Evolutionary conservation across 192 early-diverging fungal species (phyloP), one percentile per base, ranked within the genome.

Genomic region (Coemansia asiatica): DNA sequence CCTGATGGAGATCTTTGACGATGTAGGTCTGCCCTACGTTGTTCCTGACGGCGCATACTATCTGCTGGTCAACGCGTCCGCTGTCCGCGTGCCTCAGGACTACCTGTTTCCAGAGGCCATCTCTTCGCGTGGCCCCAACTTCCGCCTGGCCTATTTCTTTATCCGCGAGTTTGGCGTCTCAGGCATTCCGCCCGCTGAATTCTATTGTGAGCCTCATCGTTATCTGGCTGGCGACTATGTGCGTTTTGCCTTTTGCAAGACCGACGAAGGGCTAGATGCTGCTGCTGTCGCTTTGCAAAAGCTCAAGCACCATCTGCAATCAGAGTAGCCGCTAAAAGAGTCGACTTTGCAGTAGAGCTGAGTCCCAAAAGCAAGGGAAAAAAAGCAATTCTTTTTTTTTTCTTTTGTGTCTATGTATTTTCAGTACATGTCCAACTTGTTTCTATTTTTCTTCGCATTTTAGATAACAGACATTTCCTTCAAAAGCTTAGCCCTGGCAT

Each of bases 201-300:
- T 98, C 69, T 95, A 95, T 68, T 89, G 87, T 44, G 83, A 75
- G 36, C 80, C 79, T 19, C 89, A 91, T 72, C 83, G 81, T 59
- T 36, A 72, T 6, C 64, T 92, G 54, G 91, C 90, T 2, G 86
- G 90, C 35, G 67, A 92, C 65, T 89, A 89, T 67, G 90, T 90
- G 15, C 84, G 95, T 33, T 96, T 98, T 65, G 94, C 94, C 25
- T 98, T 94, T 66, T 96, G 94, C 83, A 98, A 98, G 81, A 91
- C 88, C 6, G 88, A 90, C 61, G 89, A 93, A 50, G 90, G 89
- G 28, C 66, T 98, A 26, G 86, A 93, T 8, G 83, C 85, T 8
- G 94, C 92, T 29, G 90, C 78, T 1, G 83, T 81, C 58, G 77
- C 88, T 53, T 76, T 97, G 33, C 73, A 84, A 55, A 84, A 82